phyloP scores from a whole-genome alignment of 352 stramenopile species.

The Peronosclerospora sorghi region DNA sequence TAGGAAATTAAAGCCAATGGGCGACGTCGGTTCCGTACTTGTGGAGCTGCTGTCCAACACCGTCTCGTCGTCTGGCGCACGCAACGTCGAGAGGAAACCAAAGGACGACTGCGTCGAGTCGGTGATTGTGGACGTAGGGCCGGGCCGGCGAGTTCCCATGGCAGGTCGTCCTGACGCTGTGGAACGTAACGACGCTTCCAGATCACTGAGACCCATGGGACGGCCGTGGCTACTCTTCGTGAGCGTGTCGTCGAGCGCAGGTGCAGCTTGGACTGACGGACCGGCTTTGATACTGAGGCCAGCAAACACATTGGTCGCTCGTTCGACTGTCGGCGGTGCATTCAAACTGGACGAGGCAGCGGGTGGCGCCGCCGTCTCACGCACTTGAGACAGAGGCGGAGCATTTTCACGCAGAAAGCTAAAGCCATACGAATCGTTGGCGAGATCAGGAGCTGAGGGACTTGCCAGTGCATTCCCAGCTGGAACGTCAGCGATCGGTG shows the following conservation, averaged over 20 bases:
- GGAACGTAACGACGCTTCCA: slow-evolving; percentile 27
- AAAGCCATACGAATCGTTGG: slow-evolving; percentile 31
- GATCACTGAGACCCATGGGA: slow-evolving; percentile 35
- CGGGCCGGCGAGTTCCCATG: background rate
- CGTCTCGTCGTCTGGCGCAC: slow-evolving; percentile 4
- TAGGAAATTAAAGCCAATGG: slow-evolving; percentile 53
- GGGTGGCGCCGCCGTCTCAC: slow-evolving; percentile 11
- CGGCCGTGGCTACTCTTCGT: slow-evolving; percentile 29
- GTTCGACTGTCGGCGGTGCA: slow-evolving; percentile 17
- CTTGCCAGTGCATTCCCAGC: slow-evolving; percentile 11
- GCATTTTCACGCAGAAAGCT: slow-evolving; percentile 28
- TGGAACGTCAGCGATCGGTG: slow-evolving; percentile 9
- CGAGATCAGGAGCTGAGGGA: slow-evolving; percentile 10
- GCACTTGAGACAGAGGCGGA: slow-evolving; percentile 5
- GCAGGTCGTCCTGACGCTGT: slow-evolving; percentile 11
- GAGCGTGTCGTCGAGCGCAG: slow-evolving; percentile 24
- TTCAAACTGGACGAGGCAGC: slow-evolving; percentile 31
- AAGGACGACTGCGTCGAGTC: slow-evolving; percentile 35
- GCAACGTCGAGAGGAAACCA: slow-evolving; percentile 34
- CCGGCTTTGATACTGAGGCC: slow-evolving; percentile 36
- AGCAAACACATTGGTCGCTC: slow-evolving; percentile 39
- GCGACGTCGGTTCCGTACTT: slow-evolving; percentile 30
- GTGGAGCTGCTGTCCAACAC: slow-evolving; percentile 22
- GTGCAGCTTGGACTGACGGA: slow-evolving; percentile 6
- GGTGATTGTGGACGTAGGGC: background rate